Evolutionary conservation across 352 stramenopile genomes (phyloP).

Genomic region (Phytophthora pinifolia): DNA sequence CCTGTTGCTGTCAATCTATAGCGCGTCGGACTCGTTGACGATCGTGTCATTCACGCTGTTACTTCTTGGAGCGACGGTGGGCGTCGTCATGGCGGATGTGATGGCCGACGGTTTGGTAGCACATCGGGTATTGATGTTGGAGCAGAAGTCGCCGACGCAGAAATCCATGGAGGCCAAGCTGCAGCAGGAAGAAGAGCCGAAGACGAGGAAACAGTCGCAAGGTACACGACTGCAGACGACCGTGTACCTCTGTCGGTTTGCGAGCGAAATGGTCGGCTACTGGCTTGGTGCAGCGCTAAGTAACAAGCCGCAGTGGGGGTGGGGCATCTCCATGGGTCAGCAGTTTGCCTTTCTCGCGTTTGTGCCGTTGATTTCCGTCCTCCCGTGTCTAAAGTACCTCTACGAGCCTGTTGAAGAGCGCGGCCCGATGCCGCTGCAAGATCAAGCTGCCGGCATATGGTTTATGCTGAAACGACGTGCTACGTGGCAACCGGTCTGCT

Average conservation of each 20-base stretch:
- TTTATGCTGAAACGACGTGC: conserved; percentile 65
- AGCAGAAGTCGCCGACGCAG: conserved; percentile 15
- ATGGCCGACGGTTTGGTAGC: conserved; percentile 79
- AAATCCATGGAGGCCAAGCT: conserved; percentile 19
- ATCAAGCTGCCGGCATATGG: conserved; percentile 50
- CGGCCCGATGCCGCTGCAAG: conserved; percentile 29
- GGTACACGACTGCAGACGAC: conserved; percentile 56
- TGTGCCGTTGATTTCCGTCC: conserved; percentile 52
- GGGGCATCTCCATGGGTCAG: conserved; percentile 58
- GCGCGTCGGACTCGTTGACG: conserved; percentile 35
- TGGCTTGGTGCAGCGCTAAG: conserved; percentile 66
- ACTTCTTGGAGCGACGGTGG: conserved; percentile 66
- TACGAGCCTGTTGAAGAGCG: conserved; percentile 45
- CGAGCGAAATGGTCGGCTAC: conserved; percentile 79
- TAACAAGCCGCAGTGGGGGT: conserved; percentile 55
- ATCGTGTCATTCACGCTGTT: conserved; percentile 70
- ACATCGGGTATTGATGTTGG: conserved; percentile 46
- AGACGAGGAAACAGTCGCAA: conserved; percentile 32
- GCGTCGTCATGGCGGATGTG: conserved; percentile 81
- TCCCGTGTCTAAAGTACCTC: conserved; percentile 58
- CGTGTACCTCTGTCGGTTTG: conserved; percentile 77
- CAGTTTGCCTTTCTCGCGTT: conserved; percentile 65
- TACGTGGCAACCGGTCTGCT: conserved; percentile 77
- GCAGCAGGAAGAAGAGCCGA: conserved; percentile 15
- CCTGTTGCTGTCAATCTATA: conserved; percentile 39